Evolutionary conservation across 495 filamentous ascomycete genomes (phyloP).

Genomic region (Xylaria sp.): DNA sequence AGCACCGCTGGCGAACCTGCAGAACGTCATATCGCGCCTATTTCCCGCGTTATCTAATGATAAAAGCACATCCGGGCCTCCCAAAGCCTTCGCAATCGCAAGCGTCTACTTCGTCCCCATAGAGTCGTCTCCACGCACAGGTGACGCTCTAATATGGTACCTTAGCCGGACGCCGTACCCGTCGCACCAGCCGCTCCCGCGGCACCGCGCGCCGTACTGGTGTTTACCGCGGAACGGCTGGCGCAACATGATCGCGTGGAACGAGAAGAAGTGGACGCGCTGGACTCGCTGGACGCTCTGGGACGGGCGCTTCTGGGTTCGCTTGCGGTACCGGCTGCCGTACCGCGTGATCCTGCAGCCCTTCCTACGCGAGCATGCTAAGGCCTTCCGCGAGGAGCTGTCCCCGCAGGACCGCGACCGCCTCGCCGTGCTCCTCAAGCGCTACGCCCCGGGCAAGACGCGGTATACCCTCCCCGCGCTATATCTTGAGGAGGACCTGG

Average conservation of each 20-base stretch:
- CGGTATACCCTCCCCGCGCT: constrained; percentile 62
- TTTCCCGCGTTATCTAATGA: constrained; percentile 42
- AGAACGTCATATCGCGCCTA: constrained; percentile 45
- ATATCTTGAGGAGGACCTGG: constrained; percentile 42
- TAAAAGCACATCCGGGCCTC: constrained; percentile 7
- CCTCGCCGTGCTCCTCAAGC: constrained; percentile 45
- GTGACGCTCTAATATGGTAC: constrained; percentile 41
- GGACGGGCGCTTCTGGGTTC: constrained; percentile 87
- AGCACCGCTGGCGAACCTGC: constrained; percentile 40
- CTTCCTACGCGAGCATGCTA: constrained; percentile 56
- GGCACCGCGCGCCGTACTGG: constrained; percentile 27
- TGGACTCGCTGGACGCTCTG: constrained; percentile 64
- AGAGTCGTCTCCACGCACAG: background rate
- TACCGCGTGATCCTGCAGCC: constrained; percentile 56
- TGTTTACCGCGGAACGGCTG: background rate
- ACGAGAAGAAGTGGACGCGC: constrained; percentile 22
- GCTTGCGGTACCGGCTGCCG: constrained; percentile 53
- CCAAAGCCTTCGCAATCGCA: constrained; percentile 60
- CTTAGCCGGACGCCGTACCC: constrained; percentile 49
- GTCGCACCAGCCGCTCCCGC: constrained; percentile 34
- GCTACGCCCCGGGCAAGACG: constrained; percentile 57
- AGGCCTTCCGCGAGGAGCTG: constrained; percentile 49
- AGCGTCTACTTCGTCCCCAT: constrained; percentile 63
- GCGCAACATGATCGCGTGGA: background rate
- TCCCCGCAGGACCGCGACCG: constrained; percentile 32